phyloP scores from a whole-genome alignment of 129 eudicot genomes.

The Ambrosia artemisiifolia region DNA sequence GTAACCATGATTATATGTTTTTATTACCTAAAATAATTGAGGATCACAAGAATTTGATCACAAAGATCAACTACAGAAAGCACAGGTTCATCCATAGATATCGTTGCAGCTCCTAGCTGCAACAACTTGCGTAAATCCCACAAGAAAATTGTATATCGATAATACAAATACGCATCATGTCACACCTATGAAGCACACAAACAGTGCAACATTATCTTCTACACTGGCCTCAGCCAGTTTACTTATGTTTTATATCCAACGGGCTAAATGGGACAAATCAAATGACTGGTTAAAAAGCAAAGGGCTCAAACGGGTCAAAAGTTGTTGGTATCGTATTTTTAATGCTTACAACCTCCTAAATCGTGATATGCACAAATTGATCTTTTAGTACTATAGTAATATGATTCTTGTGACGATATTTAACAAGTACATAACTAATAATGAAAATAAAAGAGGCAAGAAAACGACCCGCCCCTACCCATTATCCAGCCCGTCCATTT shows the following conservation, averaged over 20 bases:
- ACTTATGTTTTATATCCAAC: neutral
- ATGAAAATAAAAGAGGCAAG: neutral
- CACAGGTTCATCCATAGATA: constrained; percentile 41
- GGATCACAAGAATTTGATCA: constrained; percentile 68
- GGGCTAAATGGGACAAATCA: neutral
- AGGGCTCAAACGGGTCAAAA: neutral
- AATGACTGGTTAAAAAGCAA: neutral
- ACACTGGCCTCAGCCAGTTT: neutral
- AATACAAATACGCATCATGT: constrained; percentile 20
- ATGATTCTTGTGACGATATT: neutral
- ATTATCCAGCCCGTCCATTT: neutral
- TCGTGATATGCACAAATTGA: neutral
- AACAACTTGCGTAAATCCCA: constrained; percentile 47
- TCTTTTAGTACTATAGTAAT: neutral
- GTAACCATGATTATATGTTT: constrained; percentile 18
- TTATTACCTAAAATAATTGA: constrained; percentile 56
- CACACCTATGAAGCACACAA: neutral
- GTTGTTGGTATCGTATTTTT: neutral
- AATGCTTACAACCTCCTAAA: neutral
- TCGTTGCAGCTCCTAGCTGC: constrained; percentile 65
- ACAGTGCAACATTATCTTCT: neutral
- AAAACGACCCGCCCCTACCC: too few relatives aligned
- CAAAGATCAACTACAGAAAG: constrained; percentile 52
- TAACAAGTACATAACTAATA: neutral
- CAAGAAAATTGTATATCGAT: constrained; percentile 36